These are phyloP conservation scores for Coniochaeta ligniaria DNA, from an alignment of 2,329 filamentous ascomycete species.

Conservation along the genomic window DNA sequence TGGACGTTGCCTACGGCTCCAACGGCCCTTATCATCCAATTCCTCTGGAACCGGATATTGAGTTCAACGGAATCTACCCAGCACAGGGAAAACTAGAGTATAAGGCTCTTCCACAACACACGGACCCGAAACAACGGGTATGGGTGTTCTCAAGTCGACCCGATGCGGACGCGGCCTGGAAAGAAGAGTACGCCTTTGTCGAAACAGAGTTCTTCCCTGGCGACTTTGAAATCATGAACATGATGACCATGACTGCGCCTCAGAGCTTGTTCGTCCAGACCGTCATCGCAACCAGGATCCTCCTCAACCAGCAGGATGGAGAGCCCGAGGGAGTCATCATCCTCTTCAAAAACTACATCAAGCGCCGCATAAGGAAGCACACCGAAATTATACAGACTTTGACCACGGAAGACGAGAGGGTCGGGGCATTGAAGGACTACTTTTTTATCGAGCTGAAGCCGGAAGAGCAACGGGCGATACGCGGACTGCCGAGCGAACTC, in stretches of 20 bases:
- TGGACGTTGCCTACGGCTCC: slow-evolving; percentile 56
- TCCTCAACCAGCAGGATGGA: slow-evolving; percentile 13
- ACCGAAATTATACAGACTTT: slow-evolving; percentile 33
- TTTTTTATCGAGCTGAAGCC: slow-evolving; percentile 40
- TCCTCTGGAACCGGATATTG: slow-evolving; percentile 16
- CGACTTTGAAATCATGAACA: slow-evolving; percentile 41
- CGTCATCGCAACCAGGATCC: slow-evolving; percentile 25
- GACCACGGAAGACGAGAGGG: slow-evolving; percentile 38
- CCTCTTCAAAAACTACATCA: slow-evolving; percentile 36
- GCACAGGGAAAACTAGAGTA: slow-evolving; percentile 36
- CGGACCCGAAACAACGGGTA: slow-evolving; percentile 23
- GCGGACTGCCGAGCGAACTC: slow-evolving; percentile 23
- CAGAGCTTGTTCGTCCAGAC: slow-evolving; percentile 29
- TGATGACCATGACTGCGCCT: slow-evolving; percentile 24
- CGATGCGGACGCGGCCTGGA: slow-evolving; percentile 28
- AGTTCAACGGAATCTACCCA: slow-evolving; percentile 31
- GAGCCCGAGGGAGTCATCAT: slow-evolving; percentile 29
- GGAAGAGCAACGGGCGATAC: slow-evolving; percentile 40
- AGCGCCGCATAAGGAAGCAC: slow-evolving; percentile 28
- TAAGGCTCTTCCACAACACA: slow-evolving; percentile 21
- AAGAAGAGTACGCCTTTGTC: slow-evolving; percentile 42
- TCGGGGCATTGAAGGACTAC: slow-evolving; percentile 38
- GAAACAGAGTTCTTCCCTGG: slow-evolving; percentile 38
- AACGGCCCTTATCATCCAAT: slow-evolving; percentile 28
- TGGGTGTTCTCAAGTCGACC: slow-evolving; percentile 30